A percentile compares a stretch with the other conserved stretches of the same genome.
Conservation (phyloP, 2,329 filamentous ascomycete species). For the Diaporthe vaccinii region DNA sequence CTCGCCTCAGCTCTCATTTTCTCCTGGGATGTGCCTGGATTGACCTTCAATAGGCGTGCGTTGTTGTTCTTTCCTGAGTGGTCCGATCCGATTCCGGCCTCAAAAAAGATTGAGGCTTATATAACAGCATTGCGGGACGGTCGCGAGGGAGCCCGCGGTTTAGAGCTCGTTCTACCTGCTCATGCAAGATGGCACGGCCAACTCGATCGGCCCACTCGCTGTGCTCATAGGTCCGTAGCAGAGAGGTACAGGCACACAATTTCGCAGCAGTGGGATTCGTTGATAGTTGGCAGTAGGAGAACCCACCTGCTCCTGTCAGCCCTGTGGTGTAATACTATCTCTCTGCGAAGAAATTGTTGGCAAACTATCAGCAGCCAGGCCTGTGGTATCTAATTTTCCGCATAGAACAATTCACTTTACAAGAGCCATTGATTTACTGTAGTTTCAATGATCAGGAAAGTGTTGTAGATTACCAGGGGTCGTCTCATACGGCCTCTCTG, state of each 20-base stretch:
- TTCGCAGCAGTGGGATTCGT: not conserved
- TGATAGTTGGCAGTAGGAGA: not conserved
- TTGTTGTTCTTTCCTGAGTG: not conserved
- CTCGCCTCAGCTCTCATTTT: not conserved
- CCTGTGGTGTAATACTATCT: not conserved
- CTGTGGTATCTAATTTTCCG: not conserved
- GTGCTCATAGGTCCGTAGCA: not conserved
- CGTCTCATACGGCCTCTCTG: not conserved
- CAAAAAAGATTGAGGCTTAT: not conserved
- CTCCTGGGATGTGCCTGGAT: not conserved
- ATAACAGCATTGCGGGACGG: not conserved
- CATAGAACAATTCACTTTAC: not conserved
- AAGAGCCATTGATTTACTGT: not conserved
- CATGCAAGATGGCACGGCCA: not conserved
- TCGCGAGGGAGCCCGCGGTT: not conserved
- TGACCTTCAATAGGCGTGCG: not conserved
- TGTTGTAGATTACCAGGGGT: too few species aligned
- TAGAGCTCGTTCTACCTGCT: not conserved
- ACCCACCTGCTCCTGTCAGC: not conserved
- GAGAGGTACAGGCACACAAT: not conserved
- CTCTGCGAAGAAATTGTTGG: not conserved
- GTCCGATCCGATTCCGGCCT: not conserved
- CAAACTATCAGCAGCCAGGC: not conserved
- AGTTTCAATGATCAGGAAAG: too few species aligned
- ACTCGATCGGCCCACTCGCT: not conserved